Percentiles rank a stretch among this genome's conserved stretches.
Conservation (phyloP, 2,329 filamentous ascomycete genomes). For the Cytospora piceicola region DNA sequence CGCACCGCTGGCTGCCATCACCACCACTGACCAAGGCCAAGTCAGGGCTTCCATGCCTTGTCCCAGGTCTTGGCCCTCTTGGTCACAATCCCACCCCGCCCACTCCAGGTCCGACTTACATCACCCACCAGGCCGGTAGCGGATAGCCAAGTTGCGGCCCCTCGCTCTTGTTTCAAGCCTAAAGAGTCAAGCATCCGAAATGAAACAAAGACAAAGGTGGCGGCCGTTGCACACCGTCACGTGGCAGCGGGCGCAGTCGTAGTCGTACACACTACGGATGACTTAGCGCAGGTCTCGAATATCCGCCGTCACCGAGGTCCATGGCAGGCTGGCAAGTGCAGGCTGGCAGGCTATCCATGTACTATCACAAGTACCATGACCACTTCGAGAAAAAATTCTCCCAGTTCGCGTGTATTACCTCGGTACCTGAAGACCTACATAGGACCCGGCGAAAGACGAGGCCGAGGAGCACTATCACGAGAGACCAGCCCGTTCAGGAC, state of each 20-base stretch:
- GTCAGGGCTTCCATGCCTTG: not conserved
- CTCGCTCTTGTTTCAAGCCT: constrained; percentile 20
- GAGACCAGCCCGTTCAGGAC: no score
- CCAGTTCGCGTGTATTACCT: no score
- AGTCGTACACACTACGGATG: not conserved
- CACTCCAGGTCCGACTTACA: no score
- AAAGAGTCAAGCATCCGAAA: constrained; percentile 15
- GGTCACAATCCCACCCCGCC: not conserved
- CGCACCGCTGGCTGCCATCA: not conserved
- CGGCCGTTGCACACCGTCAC: constrained; percentile 5
- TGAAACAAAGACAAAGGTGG: constrained; percentile 17
- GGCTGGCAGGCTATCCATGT: no score
- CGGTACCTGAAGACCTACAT: no score
- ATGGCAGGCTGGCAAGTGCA: no score
- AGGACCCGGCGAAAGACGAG: no score
- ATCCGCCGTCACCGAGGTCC: no score
- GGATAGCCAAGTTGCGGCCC: not conserved
- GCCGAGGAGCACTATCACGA: no score
- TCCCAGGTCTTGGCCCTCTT: not conserved
- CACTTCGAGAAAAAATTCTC: no score
- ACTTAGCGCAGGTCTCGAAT: constrained; percentile 10
- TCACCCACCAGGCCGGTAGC: not conserved
- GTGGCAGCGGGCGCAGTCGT: constrained; percentile 16
- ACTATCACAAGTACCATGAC: no score
- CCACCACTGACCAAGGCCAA: not conserved